phyloP scores from a whole-genome alignment of 2,329 filamentous ascomycete genomes.

The Botrytis cinerea region DNA sequence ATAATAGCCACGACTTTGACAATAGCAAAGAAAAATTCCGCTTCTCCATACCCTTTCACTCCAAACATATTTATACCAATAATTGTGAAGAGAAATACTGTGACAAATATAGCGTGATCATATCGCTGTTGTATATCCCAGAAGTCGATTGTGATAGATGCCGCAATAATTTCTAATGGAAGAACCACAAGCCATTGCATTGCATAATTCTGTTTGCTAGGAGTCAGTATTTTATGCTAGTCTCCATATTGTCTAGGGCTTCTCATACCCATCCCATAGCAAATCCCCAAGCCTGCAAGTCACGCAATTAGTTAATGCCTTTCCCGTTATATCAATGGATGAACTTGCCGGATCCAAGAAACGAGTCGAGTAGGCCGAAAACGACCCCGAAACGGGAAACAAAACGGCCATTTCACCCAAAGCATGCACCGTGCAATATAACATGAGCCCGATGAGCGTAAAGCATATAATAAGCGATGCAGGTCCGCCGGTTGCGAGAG shows the following conservation, averaged over 20 bases:
- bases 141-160: conserved; percentile 79
- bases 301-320: not conserved
- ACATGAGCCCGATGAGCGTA: conserved; percentile 76
- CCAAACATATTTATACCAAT: conserved; percentile 84
- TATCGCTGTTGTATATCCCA: conserved; percentile 62
- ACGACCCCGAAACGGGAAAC: conserved; percentile 89
- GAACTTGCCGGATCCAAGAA: conserved; percentile 77
- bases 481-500: conserved; percentile 72
- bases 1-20: conserved; percentile 85
- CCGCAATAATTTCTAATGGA: conserved; percentile 84
- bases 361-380: conserved; percentile 86
- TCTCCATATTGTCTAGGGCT: not conserved
- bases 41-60: conserved; percentile 85
- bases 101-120: conserved; percentile 74
- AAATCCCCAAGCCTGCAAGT: conserved; percentile 70
- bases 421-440: conserved; percentile 90
- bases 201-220: conserved; percentile 61
- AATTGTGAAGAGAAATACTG: conserved; percentile 76
- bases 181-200: conserved; percentile 84
- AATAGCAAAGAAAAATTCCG: conserved; percentile 83
- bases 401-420: conserved; percentile 88
- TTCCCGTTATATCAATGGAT: not conserved
- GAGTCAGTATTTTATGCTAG: conserved; percentile 18
- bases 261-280: conserved; percentile 75
- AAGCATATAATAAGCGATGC: conserved; percentile 79